Percentiles rank a stretch among this genome's conserved stretches.
phyloP scores from a whole-genome alignment of 1,284 basidiomycete genomes.

The Apiotrichum mycotoxinovorans region DNA sequence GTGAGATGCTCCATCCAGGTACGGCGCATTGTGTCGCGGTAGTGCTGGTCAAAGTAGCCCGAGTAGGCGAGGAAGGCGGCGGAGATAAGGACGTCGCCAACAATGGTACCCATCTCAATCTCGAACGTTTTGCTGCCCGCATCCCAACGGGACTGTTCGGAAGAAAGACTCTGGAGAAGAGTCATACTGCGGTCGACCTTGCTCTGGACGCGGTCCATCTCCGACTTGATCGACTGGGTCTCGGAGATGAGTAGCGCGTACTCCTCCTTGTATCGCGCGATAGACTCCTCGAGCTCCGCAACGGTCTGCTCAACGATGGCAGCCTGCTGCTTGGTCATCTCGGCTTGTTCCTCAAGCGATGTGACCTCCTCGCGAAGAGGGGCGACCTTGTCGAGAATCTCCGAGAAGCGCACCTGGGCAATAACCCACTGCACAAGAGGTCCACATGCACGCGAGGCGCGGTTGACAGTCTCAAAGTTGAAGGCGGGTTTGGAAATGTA shows the following conservation, averaged over 20 bases:
- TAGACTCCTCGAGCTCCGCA: constrained; percentile 86
- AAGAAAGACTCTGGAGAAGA: constrained; percentile 87
- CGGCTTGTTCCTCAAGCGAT: constrained; percentile 85
- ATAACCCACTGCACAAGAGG: constrained; percentile 98
- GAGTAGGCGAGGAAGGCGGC: constrained; percentile 96
- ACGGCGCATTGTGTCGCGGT: constrained; percentile 95
- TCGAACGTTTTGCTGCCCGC: constrained; percentile 93
- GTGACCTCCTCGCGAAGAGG: constrained; percentile 94
- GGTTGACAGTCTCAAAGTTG: constrained; percentile 94
- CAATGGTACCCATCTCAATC: constrained; percentile 96
- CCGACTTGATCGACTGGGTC: constrained; percentile 92
- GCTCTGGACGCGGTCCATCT: constrained; percentile 96
- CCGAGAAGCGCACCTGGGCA: constrained; percentile 95
- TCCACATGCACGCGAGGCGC: constrained; percentile 94
- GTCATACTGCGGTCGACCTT: constrained; percentile 98
- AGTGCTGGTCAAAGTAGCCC: constrained; percentile 98
- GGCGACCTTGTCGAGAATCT: constrained; percentile 96
- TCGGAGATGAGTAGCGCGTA: constrained; percentile 96
- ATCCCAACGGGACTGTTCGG: constrained; percentile 94
- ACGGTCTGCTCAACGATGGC: constrained; percentile 87
- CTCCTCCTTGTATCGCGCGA: constrained; percentile 92
- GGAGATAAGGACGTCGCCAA: constrained; percentile 93
- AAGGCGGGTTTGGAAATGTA: constrained; percentile 87
- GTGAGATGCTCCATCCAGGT: constrained; percentile 87
- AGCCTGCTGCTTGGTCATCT: constrained; percentile 89